Conservation (phyloP, 768 basidiomycete genomes). For the Boletus edulis region DNA sequence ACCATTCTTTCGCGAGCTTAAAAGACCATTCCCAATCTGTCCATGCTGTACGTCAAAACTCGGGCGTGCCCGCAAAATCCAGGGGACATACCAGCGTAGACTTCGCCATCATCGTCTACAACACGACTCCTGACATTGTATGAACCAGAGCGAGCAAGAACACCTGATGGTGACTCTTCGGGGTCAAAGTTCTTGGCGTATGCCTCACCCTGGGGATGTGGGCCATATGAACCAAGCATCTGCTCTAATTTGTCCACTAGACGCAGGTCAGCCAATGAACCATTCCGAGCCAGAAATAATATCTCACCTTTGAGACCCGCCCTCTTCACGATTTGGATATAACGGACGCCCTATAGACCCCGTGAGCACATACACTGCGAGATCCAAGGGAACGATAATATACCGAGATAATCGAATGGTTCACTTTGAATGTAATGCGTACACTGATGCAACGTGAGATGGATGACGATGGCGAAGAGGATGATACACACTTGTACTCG, state of each 20-base stretch:
- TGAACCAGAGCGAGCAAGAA: slow-evolving; percentile 77
- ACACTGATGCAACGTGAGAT: slow-evolving; percentile 46
- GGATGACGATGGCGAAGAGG: background rate
- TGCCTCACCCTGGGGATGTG: slow-evolving; percentile 57
- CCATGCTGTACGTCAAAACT: slow-evolving; percentile 8
- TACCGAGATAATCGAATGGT: slow-evolving; percentile 86
- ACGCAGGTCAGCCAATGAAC: slow-evolving; percentile 3
- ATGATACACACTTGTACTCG: slow-evolving; percentile 70
- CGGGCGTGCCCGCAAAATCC: background rate
- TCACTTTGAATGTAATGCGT: slow-evolving; percentile 80
- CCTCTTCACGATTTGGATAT: slow-evolving; percentile 87
- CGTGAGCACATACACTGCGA: slow-evolving; percentile 4
- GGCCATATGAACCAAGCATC: slow-evolving; percentile 95
- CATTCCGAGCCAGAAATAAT: background rate
- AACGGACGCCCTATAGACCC: slow-evolving; percentile 66
- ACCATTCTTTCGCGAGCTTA: slow-evolving; percentile 94
- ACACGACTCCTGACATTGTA: slow-evolving; percentile 82
- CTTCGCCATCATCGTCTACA: slow-evolving; percentile 79
- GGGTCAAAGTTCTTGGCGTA: slow-evolving; percentile 77
- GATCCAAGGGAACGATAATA: slow-evolving; percentile 16
- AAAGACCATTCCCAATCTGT: slow-evolving; percentile 66
- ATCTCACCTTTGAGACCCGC: slow-evolving; percentile 64
- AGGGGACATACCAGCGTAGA: slow-evolving; percentile 66
- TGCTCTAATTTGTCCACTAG: slow-evolving; percentile 88
- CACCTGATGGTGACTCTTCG: slow-evolving; percentile 73